Percentiles rank a stretch among this genome's conserved stretches.
Conservation (phyloP, 2,329 filamentous ascomycete genomes). For the Monosporascus sp. region DNA sequence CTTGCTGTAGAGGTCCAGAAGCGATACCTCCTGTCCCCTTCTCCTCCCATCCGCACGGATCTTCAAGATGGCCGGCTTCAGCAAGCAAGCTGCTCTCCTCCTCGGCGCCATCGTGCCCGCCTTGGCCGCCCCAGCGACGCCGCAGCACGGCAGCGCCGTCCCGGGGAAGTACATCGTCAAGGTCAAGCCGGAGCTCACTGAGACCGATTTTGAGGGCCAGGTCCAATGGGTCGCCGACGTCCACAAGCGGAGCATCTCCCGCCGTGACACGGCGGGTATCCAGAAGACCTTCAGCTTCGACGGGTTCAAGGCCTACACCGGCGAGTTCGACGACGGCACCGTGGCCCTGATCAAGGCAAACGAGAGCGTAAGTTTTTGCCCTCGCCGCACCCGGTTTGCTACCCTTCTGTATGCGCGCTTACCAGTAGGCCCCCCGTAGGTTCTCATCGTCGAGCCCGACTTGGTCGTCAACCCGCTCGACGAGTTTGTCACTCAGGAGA, state of each 20-base stretch:
- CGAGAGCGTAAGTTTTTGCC: neutral
- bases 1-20: too few relatives aligned
- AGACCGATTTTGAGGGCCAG: neutral
- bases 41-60: neutral
- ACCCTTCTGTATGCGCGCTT: neutral
- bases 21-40: too few relatives aligned
- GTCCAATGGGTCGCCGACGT: neutral
- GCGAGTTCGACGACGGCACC: neutral
- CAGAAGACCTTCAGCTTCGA: neutral
- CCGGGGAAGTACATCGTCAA: neutral
- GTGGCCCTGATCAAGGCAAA: neutral
- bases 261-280: neutral
- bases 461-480: conserved; percentile 1
- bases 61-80: neutral
- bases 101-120: neutral
- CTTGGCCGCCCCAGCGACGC: neutral
- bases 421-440: neutral
- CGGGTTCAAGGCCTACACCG: neutral
- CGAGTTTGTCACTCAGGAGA: conserved; percentile 5
- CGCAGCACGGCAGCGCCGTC: neutral
- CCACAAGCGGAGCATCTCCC: neutral
- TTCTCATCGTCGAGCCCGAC: conserved; percentile 9
- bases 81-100: neutral
- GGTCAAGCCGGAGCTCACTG: neutral
- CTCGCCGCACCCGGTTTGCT: too few relatives aligned